Conservation (phyloP, 768 basidiomycete species). For the Pholiota microspora region DNA sequence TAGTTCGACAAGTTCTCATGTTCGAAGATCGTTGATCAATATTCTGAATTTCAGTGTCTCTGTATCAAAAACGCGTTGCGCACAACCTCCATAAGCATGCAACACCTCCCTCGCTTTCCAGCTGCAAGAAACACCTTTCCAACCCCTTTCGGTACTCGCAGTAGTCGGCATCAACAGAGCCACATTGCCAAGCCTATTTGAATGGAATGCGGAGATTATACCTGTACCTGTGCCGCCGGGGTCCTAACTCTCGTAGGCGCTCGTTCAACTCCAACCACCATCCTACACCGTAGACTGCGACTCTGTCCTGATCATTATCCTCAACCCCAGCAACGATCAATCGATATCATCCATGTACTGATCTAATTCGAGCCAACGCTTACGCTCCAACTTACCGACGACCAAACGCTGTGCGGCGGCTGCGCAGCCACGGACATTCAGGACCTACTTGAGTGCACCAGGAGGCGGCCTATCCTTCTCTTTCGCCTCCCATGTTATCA, state of each 20-base stretch:
- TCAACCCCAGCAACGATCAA: background rate
- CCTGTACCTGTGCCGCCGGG: conserved; percentile 13
- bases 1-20: no score
- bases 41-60: no score
- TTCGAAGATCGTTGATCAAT: no score
- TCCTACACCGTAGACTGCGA: background rate
- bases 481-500: background rate
- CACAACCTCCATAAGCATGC: no score
- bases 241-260: conserved; percentile 24
- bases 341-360: background rate
- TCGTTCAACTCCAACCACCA: no score
- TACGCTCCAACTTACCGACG: background rate
- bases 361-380: background rate
- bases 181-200: conserved; percentile 21
- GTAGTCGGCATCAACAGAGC: no score
- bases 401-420: background rate
- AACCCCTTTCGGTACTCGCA: no score
- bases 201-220: no score
- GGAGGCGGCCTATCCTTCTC: background rate
- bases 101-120: no score
- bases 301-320: background rate
- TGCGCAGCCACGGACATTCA: background rate
- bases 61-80: no score
- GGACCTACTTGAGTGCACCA: background rate
- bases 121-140: no score